Base-by-base conservation (phyloP, 73 alveolate genomes). In the Symbiodinium pilosum region DNA sequence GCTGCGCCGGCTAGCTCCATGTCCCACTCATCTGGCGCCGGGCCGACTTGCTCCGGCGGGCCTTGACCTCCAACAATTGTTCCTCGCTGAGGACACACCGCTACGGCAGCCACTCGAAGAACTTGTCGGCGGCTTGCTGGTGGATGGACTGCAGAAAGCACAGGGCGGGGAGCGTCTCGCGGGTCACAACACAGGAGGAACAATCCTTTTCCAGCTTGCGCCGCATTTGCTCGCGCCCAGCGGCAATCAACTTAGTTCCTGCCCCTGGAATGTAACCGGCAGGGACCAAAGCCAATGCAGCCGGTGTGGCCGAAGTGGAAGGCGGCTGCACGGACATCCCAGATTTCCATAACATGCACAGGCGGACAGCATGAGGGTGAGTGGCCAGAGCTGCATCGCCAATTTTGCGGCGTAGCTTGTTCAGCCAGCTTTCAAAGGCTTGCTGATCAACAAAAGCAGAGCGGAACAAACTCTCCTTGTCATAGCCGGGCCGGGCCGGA, bases 51-150 rank as follows among this genome's bases (percentile, higher is more conserved):
- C 36, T 30, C 32, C 93, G 77, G 34, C 93, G 77, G 4, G 47
- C 93, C 52, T 86, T 86, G n/a, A 86, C 81, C 16, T 40, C 93
- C 26, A 26, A 12, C 24, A 69, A 38, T 38, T 39, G 51, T n/a
- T 86, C 41, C 83, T 86, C 93, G 52, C 93, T 86, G 26, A 86
- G 21, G 40, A 86, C 21, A 51, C 41, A 16, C 64, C 56, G 36
- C 93, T 81, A 86, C 5, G 83, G 93, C 34, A 85, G 30, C 93
- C 93, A 86, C 54, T 86, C 93, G 54, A 43, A 86, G 14, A 69
- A 40, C 89, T 86, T 86, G 38, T 34, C 81, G 20, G 12, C 54
- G 0, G 3, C 24, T 51, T 86, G 93, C 21, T 40, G 81, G 7
- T 86, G 34, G 51, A 86, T 69, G 30, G 47, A 4, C 21, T 86